These are phyloP conservation scores for Pistacia vera DNA, from an alignment of 345 rosid species.

Conservation along the genomic window DNA sequence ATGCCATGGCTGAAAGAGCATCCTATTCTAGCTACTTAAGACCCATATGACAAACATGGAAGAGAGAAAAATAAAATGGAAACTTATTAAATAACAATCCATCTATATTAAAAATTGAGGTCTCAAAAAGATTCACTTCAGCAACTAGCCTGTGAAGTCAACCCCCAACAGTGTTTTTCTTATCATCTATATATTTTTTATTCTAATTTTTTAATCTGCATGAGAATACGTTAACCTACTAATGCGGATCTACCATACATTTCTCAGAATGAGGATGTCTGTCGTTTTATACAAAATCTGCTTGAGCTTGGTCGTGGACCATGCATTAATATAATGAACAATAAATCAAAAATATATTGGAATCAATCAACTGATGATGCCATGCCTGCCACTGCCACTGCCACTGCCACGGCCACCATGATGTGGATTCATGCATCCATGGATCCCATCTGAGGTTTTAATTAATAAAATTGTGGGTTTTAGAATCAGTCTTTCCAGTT, in stretches of 20 bases:
- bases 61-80: too few species aligned
- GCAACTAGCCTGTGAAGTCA: conserved; percentile 35
- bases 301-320: conserved; percentile 12
- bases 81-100: too few species aligned
- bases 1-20: neutral
- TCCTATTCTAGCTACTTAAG: neutral
- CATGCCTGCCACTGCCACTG: neutral
- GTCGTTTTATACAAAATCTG: conserved; percentile 34
- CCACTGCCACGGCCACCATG: too few species aligned
- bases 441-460: neutral
- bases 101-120: neutral
- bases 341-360: neutral
- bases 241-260: conserved; percentile 40
- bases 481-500: conserved; percentile 9
- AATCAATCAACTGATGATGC: neutral
- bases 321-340: neutral
- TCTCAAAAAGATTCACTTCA: conserved; percentile 34
- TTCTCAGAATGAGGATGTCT: conserved; percentile 57
- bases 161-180: conserved; percentile 36
- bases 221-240: conserved; percentile 46
- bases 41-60: neutral
- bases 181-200: neutral
- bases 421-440: neutral
- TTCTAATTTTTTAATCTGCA: conserved; percentile 26
- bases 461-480: neutral